Evolutionary conservation across 768 basidiomycete species (phyloP).

Genomic region (Lepiota brunneoincarnata): DNA sequence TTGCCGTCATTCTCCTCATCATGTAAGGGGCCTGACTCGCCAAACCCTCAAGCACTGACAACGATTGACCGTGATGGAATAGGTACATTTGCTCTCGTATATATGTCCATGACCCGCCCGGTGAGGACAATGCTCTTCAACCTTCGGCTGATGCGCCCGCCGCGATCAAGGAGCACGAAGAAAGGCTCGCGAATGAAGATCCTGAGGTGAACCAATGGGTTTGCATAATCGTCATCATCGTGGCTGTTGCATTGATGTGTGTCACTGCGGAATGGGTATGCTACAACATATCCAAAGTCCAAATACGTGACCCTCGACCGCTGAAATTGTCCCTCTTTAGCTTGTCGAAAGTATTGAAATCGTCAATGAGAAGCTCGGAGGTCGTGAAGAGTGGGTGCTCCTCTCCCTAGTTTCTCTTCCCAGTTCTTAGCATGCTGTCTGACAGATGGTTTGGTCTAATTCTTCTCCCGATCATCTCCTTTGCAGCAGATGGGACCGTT

Average conservation of each 20-base stretch:
- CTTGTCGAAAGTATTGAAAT: slow-evolving; percentile 63
- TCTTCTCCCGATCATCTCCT: slow-evolving; percentile 70
- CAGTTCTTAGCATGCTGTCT: not conserved
- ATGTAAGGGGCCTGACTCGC: slow-evolving; percentile 38
- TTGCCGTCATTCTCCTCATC: slow-evolving; percentile 59
- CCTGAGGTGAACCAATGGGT: slow-evolving; percentile 66
- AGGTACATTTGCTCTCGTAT: slow-evolving; percentile 69
- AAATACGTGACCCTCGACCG: not conserved
- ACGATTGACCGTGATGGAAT: not conserved
- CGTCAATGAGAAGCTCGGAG: slow-evolving; percentile 39
- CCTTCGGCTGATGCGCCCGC: slow-evolving; percentile 42
- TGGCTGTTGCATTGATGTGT: slow-evolving; percentile 61
- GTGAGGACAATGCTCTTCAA: slow-evolving; percentile 44
- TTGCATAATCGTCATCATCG: slow-evolving; percentile 47
- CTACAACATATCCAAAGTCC: slow-evolving; percentile 11
- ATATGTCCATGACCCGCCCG: slow-evolving; percentile 70
- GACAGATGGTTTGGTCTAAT: slow-evolving; percentile 71
- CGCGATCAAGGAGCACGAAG: slow-evolving; percentile 39
- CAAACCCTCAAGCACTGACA: not conserved
- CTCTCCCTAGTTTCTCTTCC: not conserved
- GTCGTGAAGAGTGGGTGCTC: slow-evolving; percentile 49
- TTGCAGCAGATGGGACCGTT: slow-evolving; percentile 66
- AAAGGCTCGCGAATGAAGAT: slow-evolving; percentile 31
- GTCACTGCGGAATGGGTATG: slow-evolving; percentile 68
- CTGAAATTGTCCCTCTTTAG: slow-evolving; percentile 26